Evolutionary conservation across 768 basidiomycete species (phyloP), one percentile per base, ranked within the genome.

Genomic region (Rhizopogon salebrosus): DNA sequence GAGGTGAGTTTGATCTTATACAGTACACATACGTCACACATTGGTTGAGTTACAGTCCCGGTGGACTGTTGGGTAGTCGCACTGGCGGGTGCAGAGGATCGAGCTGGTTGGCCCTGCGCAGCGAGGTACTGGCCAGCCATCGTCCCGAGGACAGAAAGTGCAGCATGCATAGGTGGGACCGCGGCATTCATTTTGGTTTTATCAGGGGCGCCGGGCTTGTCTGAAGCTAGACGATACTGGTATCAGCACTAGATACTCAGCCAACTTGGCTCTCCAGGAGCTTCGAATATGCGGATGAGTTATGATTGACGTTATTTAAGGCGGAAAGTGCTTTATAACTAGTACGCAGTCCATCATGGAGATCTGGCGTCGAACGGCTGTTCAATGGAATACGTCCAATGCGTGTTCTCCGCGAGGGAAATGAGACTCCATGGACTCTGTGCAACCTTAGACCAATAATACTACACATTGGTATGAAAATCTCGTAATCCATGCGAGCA

Each of bases 11-110:
- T 34, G 37, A 53, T 46, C 7, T 55, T 42, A 54, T 41, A 26
- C 24, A 14, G 22, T 42, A 22, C 11, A 66, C 75, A 51, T 60
- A 84, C 82, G 58, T 82, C 75, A 65, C 83, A 85, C 35, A 80
- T 65, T 43, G 62, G 70, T 13, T 70, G 66, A 41, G 68, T 57
- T 43, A 55, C 63, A 41, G 49, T 55, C 48, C 64, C 58, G 42
- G 63, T 27, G 48, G 35, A 36, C 34, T 63, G 66, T 43, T 42
- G 56, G 29, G 60, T 39, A 31, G 54, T 23, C 6, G 53, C 31
- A 26, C 48, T 27, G 20, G 50, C 60, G 31, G 34, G 46, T 2
- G 43, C 51, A 38, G 66, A 64, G 46, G 57, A 51, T 59, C 61
- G 66, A 26, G 68, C 60, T 51, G 43, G 18, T 51, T 53, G 52